Evolutionary conservation across 2,329 filamentous ascomycete genomes (phyloP), one percentile per base, ranked within the genome.

Genomic region (Hypoxylon sp.): DNA sequence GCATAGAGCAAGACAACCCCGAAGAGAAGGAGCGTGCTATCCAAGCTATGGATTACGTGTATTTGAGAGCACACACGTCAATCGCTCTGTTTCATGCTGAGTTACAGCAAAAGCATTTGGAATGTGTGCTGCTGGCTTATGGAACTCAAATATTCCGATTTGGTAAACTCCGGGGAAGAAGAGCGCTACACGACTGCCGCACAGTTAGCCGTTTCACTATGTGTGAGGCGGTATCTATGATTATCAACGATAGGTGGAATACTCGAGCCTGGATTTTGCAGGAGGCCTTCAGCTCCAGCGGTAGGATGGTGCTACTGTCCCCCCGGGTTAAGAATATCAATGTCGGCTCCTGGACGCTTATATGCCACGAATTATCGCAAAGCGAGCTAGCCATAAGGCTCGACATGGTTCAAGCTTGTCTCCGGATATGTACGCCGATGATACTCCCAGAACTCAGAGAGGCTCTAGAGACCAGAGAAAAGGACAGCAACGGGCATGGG

Each of bases 1-100:
- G 42, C 42, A 46, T 46, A 4, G 33, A 38, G n/a, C 42, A 46
- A 26, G 42, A 46, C 22, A 46, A 46, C 26, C 22, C 42, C 18
- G 42, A 46, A 26, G 42, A 46, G 12, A 46, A 46, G 33, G 33
- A 38, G n/a, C 33, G 11, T 38, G 33, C 33, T 16, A 16, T 38
- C 33, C 33, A 38, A 38, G 33, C 33, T 9, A 38, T 38, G 33
- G 33, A 38, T 9, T 38, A 38, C 8, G 33, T 38, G n/a, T 38
- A 38, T 38, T 16, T 38, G n/a, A 38, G 33, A 38, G 33, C 33
- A 16, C 33, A 46, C n/a, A 46, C 18, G 42, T 46, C 42, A 24
- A 46, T 24, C 26, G 42, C 18, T 3, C 20, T 46, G 26, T 46
- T 46, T 46, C 42, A 26, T 26, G 42, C 42, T 46, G 7, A 46